These are phyloP conservation scores for Tricladium varicosporioides DNA, from an alignment of 2,329 filamentous ascomycete genomes.

Conservation along the genomic window DNA sequence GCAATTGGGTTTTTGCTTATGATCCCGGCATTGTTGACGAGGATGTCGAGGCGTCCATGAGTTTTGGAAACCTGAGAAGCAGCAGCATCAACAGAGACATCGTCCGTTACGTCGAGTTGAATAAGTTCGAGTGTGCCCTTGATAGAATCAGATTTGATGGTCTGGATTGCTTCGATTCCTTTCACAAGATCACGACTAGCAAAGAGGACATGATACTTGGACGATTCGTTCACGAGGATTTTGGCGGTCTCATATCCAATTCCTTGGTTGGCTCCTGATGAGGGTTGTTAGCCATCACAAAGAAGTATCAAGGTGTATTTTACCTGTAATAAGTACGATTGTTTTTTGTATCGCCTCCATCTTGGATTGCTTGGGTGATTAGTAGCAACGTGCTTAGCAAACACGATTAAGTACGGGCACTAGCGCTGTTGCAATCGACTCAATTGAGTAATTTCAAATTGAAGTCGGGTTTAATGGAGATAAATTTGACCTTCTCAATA, in stretches of 20 bases:
- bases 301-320: neutral
- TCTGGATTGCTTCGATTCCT: slow-evolving; percentile 10
- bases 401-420: too few species aligned
- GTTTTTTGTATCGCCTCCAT: neutral
- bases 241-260: slow-evolving; percentile 40
- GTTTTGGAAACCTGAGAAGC: slow-evolving; percentile 17
- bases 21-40: slow-evolving; percentile 29
- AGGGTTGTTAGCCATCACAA: slow-evolving; percentile 12
- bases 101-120: slow-evolving; percentile 19
- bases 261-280: slow-evolving; percentile 41
- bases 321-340: slow-evolving; percentile 34
- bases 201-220: slow-evolving; percentile 20
- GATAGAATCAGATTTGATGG: slow-evolving; percentile 7
- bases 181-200: slow-evolving; percentile 11
- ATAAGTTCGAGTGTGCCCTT: slow-evolving; percentile 17
- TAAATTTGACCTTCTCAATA: too few species aligned
- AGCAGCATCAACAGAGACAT: slow-evolving; percentile 15
- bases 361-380: too few species aligned
- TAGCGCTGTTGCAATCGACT: too few species aligned
- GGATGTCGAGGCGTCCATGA: slow-evolving; percentile 28
- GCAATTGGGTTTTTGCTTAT: neutral
- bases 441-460: too few species aligned
- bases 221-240: slow-evolving; percentile 14
- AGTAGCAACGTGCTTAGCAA: too few species aligned
- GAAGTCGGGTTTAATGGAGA: too few species aligned